phyloP scores from a whole-genome alignment of 78 protist species.

The Diacronema lutheri region DNA sequence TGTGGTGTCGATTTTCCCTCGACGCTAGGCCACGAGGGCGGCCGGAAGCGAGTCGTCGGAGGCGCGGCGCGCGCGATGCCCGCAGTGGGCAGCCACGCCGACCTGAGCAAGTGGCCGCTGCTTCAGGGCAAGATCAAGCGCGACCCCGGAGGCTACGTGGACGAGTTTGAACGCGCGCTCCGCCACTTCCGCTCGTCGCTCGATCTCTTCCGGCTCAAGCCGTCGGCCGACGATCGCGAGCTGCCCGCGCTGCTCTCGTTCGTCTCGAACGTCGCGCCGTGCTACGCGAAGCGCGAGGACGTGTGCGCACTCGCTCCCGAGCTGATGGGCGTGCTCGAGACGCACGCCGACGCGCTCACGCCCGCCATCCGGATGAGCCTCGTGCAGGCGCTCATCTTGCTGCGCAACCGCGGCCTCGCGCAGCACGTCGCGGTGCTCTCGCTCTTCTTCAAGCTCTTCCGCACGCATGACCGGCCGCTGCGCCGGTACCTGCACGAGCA shows the following conservation, averaged over 20 bases:
- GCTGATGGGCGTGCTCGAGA: slow-evolving; percentile 56
- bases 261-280: slow-evolving; percentile 62
- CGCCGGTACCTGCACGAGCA: slow-evolving; percentile 48
- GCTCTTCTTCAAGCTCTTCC: slow-evolving; percentile 83
- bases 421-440: slow-evolving; percentile 33
- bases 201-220: slow-evolving; percentile 64
- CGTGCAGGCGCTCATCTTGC: slow-evolving; percentile 60
- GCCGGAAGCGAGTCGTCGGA: no score
- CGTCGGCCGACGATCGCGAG: slow-evolving; percentile 40
- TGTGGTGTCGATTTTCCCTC: no score
- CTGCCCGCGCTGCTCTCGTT: slow-evolving; percentile 57
- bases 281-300: slow-evolving; percentile 54
- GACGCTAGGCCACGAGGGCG: no score
- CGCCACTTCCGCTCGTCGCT: slow-evolving; percentile 66
- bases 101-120: background rate
- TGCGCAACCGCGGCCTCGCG: slow-evolving; percentile 57
- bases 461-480: slow-evolving; percentile 70
- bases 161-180: slow-evolving; percentile 74
- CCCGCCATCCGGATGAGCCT: slow-evolving; percentile 54
- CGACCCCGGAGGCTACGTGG: slow-evolving; percentile 78
- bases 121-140: slow-evolving; percentile 73
- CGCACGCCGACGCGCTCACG: slow-evolving; percentile 44
- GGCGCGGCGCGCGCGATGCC: no score
- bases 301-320: slow-evolving; percentile 40
- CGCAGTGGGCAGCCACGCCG: no score